phyloP scores from a whole-genome alignment of 169 alveolate genomes.

The Babesia bigemina region DNA sequence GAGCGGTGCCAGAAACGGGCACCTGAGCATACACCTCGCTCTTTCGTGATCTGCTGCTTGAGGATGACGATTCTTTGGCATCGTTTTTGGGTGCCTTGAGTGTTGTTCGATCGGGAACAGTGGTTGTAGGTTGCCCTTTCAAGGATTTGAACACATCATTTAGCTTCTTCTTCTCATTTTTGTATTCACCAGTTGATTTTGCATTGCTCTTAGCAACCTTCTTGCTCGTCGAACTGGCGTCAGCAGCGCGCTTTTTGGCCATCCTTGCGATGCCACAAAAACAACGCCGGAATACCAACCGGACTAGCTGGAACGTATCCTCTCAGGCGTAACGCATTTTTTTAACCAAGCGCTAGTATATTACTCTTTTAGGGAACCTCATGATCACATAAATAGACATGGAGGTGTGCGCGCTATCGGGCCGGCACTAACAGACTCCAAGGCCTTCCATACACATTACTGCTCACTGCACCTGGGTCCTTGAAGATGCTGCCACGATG shows the following conservation, averaged over 20 bases:
- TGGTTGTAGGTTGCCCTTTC: conserved; percentile 1
- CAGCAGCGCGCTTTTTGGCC: conserved; percentile 7
- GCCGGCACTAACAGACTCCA: too few species aligned
- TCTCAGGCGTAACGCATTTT: too few species aligned
- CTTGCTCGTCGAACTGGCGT: neutral
- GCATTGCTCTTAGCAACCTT: neutral
- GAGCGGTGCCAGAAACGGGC: conserved; percentile 1
- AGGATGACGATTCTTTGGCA: neutral
- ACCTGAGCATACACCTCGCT: conserved; percentile 27
- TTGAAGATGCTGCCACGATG: conserved; percentile 9
- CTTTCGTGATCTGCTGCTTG: neutral
- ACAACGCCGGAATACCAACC: neutral
- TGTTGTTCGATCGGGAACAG: conserved; percentile 7
- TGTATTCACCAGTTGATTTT: neutral
- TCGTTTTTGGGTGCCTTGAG: conserved; percentile 22
- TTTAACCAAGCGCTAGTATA: too few species aligned
- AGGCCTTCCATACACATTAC: too few species aligned
- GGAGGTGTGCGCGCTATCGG: too few species aligned
- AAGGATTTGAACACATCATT: conserved; percentile 20
- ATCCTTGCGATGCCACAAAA: neutral
- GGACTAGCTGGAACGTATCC: too few species aligned
- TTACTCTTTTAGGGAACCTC: too few species aligned
- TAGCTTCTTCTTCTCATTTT: conserved; percentile 12
- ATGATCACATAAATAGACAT: too few species aligned
- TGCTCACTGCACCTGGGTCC: too few species aligned